Percentiles rank a stretch among this genome's conserved stretches.
phyloP scores from a whole-genome alignment of 768 basidiomycete genomes.

The Xerocomellus amylosporus region DNA sequence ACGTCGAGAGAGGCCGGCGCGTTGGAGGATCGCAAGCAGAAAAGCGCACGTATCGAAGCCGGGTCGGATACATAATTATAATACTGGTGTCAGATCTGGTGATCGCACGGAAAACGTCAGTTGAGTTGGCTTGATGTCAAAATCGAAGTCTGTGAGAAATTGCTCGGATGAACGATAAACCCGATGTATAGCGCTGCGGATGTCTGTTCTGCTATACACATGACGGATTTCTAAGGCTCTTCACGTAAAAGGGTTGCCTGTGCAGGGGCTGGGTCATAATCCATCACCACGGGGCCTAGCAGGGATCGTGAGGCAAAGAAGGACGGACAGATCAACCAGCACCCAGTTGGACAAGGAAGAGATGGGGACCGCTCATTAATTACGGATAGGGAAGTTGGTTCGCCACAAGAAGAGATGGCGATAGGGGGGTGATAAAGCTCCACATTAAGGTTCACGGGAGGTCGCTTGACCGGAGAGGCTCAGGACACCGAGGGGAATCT shows the following conservation, averaged over 20 bases:
- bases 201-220: neutral
- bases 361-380: neutral
- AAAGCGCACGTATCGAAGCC: constrained; percentile 6
- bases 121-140: neutral
- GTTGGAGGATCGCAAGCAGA: constrained; percentile 19
- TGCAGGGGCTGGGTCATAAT: neutral
- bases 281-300: neutral
- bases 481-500: constrained; percentile 9
- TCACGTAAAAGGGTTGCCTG: neutral
- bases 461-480: constrained; percentile 1
- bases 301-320: neutral
- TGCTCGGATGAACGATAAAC: neutral
- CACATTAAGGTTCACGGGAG: constrained; percentile 6
- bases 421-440: neutral
- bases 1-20: neutral
- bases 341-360: too few species aligned
- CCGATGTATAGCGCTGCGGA: neutral
- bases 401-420: neutral
- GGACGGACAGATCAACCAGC: neutral
- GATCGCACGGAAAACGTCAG: neutral
- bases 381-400: neutral
- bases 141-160: constrained; percentile 15
- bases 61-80: neutral
- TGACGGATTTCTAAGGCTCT: neutral
- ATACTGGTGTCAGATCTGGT: neutral